Evolutionary conservation across 78 protist genomes (phyloP).

Genomic region (Dictyostelium purpureum): DNA sequence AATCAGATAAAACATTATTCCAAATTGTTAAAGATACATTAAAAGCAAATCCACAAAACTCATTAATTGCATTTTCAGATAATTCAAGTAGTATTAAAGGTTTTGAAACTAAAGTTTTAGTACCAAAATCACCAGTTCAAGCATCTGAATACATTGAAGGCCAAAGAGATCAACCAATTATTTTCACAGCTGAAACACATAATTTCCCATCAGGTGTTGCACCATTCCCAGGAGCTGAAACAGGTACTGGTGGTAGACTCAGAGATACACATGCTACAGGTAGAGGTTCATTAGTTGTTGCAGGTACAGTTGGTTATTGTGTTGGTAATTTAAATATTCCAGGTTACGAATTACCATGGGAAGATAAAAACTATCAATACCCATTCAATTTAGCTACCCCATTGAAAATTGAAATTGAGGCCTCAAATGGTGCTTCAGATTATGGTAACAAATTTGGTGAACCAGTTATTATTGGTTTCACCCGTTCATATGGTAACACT

Average conservation of each 20-base stretch:
- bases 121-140: constrained; percentile 27
- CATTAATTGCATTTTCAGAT: constrained; percentile 93
- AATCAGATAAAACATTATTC: constrained; percentile 71
- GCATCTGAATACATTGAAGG: constrained; percentile 17
- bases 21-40: constrained; percentile 84
- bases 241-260: constrained; percentile 96
- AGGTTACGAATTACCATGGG: constrained; percentile 91
- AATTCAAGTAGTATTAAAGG: constrained; percentile 89
- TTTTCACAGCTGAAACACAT: constrained; percentile 97
- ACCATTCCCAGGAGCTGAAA: constrained; percentile 95
- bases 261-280: constrained; percentile 94
- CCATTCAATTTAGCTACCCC: constrained; percentile 88
- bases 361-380: constrained; percentile 31
- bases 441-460: constrained; percentile 96
- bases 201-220: constrained; percentile 96
- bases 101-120: constrained; percentile 51
- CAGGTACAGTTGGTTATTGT: constrained; percentile 90
- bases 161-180: constrained; percentile 72
- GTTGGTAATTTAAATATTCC: constrained; percentile 90
- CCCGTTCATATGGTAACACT: constrained; percentile 80
- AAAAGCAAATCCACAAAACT: constrained; percentile 59
- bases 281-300: constrained; percentile 88
- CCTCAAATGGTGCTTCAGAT: constrained; percentile 92
- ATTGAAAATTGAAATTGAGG: constrained; percentile 91
- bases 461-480: constrained; percentile 91